Base-by-base conservation (phyloP, 2,329 filamentous ascomycete species). In the Dothistroma septosporum region DNA sequence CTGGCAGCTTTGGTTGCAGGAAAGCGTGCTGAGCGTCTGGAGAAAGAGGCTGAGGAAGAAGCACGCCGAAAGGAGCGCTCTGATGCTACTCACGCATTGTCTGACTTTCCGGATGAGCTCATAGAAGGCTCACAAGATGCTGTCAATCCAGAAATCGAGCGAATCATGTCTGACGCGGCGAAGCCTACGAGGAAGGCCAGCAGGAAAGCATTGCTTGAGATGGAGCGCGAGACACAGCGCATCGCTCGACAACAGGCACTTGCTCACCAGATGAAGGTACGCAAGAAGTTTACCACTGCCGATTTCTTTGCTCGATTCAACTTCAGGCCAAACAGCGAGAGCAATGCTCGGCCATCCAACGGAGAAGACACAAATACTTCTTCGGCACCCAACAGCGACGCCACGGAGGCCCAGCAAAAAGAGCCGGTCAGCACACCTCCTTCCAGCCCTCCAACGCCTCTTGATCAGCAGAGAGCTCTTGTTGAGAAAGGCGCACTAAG, bases 181-280 rank as follows among this genome's bases (percentile, higher is more conserved):
- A 85, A 88, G 4, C 87, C 91, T 5, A 83, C 85, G 10, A 85
- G 94, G 12, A 96, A 94, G 73, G 92, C 94, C 0, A 93, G 92
- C 78, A 97, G 93, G 78, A 97, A 92, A 76, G 94, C 94, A 0
- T 74, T 97, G 47, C 91, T 97, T 72, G 93, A 97, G 68, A 97
- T 99, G 88, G 89, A 89, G 69, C 85, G 91, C 60, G 94, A 99
- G 76, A 97, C 93, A 0, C 94, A 99, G 77, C 86, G 94, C 32
- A 85, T 99, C 78, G 88, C 85, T 67, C 85, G 94, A 66, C 95
- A 89, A 72, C 90, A 96, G 85, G 93, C 97, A 75, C 83, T 99
- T 53, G 86, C 90, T 1, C 92, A 97, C 74, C 87, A 96, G 72
- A 89, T 91, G 24, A 91, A 88, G 77, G 79, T 91, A 1, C 92